Evolutionary conservation across 2,329 filamentous ascomycete species (phyloP).

Genomic region (Chaetomium olivaceum): DNA sequence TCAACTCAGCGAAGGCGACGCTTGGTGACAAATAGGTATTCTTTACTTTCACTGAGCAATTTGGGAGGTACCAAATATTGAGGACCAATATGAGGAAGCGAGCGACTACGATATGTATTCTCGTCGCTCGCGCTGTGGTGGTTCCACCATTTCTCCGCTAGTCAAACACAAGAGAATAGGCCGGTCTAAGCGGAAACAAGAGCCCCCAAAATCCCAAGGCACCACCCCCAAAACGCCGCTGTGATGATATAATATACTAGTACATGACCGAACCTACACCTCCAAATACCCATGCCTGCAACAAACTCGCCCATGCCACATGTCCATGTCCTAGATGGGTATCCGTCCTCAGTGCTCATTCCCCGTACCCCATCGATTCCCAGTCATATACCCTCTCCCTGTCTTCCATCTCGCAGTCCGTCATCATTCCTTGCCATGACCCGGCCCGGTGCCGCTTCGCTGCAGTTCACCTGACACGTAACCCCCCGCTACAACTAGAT

Average conservation of each 20-base stretch:
- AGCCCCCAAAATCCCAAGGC: not conserved
- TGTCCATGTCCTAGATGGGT: not conserved
- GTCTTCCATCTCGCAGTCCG: not conserved
- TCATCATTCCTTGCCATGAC: not conserved
- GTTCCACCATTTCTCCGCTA: not conserved
- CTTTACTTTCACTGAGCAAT: not conserved
- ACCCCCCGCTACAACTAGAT: slow-evolving; percentile 23
- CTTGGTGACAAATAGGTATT: no score
- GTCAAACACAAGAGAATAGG: not conserved
- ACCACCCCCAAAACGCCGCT: slow-evolving; percentile 14
- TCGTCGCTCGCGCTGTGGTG: slow-evolving; percentile 2
- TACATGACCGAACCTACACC: slow-evolving; percentile 23
- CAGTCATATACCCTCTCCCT: not conserved
- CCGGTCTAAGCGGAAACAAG: slow-evolving; percentile 4
- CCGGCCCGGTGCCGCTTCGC: not conserved
- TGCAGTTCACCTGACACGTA: not conserved
- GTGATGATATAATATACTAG: slow-evolving; percentile 23
- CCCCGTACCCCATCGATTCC: not conserved
- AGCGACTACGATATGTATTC: slow-evolving; percentile 19
- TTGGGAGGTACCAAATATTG: not conserved
- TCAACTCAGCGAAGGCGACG: no score
- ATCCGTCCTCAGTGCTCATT: slow-evolving; percentile 4
- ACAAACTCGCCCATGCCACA: slow-evolving; percentile 16
- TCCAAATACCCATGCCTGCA: slow-evolving; percentile 11
- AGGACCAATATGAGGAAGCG: not conserved